phyloP scores from a whole-genome alignment of 805 yeast genomes.

The Vanderwaltozyma tropicalis region DNA sequence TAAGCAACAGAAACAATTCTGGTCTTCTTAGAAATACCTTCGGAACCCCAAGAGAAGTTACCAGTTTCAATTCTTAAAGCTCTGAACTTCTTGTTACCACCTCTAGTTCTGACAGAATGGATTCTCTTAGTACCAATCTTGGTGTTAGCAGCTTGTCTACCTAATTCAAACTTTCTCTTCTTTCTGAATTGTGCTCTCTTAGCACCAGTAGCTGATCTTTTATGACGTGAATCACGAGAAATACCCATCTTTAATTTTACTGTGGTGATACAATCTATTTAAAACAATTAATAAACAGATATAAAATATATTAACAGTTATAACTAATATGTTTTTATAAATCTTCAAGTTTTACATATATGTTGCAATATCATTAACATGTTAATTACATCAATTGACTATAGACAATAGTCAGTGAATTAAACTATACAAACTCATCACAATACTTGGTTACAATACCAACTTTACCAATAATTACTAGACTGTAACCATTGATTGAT shows the following conservation, averaged over 20 bases:
- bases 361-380: too few species aligned
- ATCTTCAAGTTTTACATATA: too few species aligned
- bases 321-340: too few species aligned
- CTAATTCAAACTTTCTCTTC: slow-evolving; percentile 99
- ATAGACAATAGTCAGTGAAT: too few species aligned
- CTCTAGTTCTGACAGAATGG: slow-evolving; percentile 98
- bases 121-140: slow-evolving; percentile 98
- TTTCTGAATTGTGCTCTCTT: slow-evolving; percentile 99
- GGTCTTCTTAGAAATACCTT: slow-evolving; percentile 96
- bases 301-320: too few species aligned
- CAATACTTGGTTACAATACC: too few species aligned
- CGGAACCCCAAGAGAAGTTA: slow-evolving; percentile 99
- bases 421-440: too few species aligned
- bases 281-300: not conserved
- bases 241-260: slow-evolving; percentile 75
- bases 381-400: too few species aligned
- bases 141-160: slow-evolving; percentile 99
- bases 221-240: slow-evolving; percentile 99
- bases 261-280: not conserved
- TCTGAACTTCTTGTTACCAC: slow-evolving; percentile 99
- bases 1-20: slow-evolving; percentile 94
- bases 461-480: too few species aligned
- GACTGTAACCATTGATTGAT: too few species aligned
- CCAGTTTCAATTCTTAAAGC: slow-evolving; percentile 98
- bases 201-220: slow-evolving; percentile 99